Conservation (phyloP, 2,329 filamentous ascomycete species). For the Xylaria sp. region DNA sequence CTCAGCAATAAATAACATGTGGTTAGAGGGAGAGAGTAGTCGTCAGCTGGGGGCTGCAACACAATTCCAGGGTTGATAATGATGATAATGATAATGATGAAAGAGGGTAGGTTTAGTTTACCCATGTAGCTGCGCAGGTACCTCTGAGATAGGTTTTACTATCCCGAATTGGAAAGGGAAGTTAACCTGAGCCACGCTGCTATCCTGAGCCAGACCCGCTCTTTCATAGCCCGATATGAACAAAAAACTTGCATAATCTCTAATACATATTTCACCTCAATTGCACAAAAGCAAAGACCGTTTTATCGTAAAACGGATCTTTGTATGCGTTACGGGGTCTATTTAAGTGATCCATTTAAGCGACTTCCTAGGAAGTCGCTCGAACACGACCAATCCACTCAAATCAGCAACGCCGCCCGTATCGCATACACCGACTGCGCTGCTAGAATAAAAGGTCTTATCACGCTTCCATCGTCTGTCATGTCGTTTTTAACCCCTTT, state of each 20-base stretch:
- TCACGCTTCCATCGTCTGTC: too few relatives aligned
- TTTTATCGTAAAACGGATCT: neutral
- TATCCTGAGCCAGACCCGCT: too few relatives aligned
- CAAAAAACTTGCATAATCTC: neutral
- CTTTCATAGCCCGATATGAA: neutral
- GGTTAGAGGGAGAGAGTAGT: slow-evolving; percentile 5
- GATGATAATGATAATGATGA: neutral
- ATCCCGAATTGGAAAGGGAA: too few relatives aligned
- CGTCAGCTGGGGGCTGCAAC: slow-evolving; percentile 15
- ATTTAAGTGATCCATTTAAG: neutral
- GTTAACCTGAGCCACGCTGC: too few relatives aligned
- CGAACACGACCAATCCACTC: neutral
- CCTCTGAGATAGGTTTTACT: neutral
- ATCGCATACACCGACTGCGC: neutral
- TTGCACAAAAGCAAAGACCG: neutral
- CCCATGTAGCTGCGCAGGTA: neutral
- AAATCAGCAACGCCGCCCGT: neutral
- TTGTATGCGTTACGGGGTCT: neutral
- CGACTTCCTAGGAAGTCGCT: too few relatives aligned
- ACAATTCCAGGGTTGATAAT: neutral
- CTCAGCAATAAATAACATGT: neutral
- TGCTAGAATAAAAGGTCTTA: too few relatives aligned
- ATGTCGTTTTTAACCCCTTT: too few relatives aligned
- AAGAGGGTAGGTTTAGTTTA: neutral
- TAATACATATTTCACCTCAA: neutral